Evolutionary conservation across 352 stramenopile genomes (phyloP).

Genomic region (Pythium grandisporangium): DNA sequence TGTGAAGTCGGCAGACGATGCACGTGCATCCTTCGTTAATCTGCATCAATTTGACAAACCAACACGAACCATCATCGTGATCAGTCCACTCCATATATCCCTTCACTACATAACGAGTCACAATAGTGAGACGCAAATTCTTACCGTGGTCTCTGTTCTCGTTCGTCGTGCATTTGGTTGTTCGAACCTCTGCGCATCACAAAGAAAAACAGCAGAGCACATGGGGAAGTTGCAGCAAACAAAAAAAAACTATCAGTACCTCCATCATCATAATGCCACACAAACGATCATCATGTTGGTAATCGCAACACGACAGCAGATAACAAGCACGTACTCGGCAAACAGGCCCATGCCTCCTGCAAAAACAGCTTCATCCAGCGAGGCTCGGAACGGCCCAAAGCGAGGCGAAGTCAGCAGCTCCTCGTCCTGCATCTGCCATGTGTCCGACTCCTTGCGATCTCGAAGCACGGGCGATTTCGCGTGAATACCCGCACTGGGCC

Average conservation of each 20-base stretch:
- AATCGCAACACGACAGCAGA: too few species aligned
- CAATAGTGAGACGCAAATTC: not conserved
- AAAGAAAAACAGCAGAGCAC: not conserved
- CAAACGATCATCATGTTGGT: too few species aligned
- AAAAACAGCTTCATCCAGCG: slow-evolving; percentile 16
- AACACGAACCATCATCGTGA: not conserved
- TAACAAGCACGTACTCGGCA: too few species aligned
- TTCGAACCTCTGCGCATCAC: not conserved
- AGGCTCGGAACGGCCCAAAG: slow-evolving; percentile 14
- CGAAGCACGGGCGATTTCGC: slow-evolving; percentile 24
- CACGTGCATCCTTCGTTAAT: slow-evolving; percentile 56
- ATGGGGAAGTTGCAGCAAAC: too few species aligned
- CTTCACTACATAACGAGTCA: too few species aligned
- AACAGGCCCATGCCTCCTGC: slow-evolving; percentile 12
- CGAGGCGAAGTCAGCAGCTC: slow-evolving; percentile 20
- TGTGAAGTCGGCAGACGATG: slow-evolving; percentile 74
- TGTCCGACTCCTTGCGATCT: slow-evolving; percentile 20
- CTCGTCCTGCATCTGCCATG: slow-evolving; percentile 25
- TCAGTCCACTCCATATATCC: not conserved
- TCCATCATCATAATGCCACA: too few species aligned
- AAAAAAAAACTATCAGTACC: too few species aligned
- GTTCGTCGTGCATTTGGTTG: slow-evolving; percentile 9
- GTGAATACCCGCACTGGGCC: slow-evolving; percentile 5
- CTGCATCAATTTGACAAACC: slow-evolving; percentile 4
- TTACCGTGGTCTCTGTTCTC: slow-evolving; percentile 7